Percentiles rank a stretch among this genome's conserved stretches.
These are phyloP conservation scores for Mycena metata DNA, from an alignment of 768 basidiomycete genomes.

Conservation along the genomic window DNA sequence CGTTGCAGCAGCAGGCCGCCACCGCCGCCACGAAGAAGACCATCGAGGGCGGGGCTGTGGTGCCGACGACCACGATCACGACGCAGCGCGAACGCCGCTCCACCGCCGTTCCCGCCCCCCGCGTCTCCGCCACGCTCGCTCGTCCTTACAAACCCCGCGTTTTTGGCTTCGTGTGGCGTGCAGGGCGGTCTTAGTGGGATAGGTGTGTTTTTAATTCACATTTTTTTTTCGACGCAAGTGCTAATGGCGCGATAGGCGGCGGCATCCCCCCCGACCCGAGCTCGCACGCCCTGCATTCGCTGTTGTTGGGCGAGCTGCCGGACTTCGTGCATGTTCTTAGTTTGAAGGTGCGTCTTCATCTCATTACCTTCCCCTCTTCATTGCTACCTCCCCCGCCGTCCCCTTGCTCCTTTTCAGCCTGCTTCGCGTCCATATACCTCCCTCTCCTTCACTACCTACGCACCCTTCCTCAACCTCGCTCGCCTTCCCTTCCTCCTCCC, in stretches of 20 bases:
- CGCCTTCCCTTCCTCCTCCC: no score
- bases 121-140: constrained; percentile 16
- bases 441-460: no score
- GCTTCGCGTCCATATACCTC: no score
- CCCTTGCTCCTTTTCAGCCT: no score
- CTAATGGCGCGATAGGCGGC: no score
- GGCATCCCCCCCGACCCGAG: constrained; percentile 45
- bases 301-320: constrained; percentile 72
- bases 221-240: no score
- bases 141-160: constrained; percentile 11
- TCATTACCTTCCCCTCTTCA: no score
- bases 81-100: constrained; percentile 6
- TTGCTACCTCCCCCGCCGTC: no score
- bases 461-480: no score
- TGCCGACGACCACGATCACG: no score
- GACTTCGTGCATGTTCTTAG: constrained; percentile 90
- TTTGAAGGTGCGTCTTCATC: constrained; percentile 37
- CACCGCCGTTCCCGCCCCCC: constrained; percentile 23
- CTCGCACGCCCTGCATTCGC: constrained; percentile 65
- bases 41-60: background rate
- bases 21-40: background rate
- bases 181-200: background rate
- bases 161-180: constrained; percentile 26
- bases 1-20: background rate
- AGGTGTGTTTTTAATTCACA: background rate